These are phyloP conservation scores for Lolium rigidum DNA, from an alignment of 176 grass and related monocot species.

Conservation along the genomic window DNA sequence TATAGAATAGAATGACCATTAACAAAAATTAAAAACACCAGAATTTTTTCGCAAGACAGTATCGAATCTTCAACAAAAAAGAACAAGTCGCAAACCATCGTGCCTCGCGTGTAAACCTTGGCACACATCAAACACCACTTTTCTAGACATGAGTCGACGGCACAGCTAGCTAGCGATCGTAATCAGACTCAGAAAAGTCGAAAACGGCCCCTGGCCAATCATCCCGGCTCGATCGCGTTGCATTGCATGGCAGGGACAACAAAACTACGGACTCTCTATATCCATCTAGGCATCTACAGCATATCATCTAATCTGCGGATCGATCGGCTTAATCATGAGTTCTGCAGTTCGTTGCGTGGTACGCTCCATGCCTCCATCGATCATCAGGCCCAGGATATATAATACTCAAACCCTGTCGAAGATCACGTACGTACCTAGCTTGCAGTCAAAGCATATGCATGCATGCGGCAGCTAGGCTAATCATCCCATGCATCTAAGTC, in stretches of 20 bases:
- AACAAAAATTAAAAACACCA: no score
- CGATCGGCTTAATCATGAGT: slow-evolving; percentile 22
- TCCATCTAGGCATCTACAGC: not conserved
- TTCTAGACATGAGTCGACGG: not conserved
- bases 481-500: slow-evolving; percentile 17
- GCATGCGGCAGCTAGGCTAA: not conserved
- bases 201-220: not conserved
- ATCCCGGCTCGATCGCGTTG: not conserved
- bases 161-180: not conserved
- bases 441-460: slow-evolving; percentile 55
- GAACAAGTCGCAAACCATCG: no score
- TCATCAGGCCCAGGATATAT: not conserved
- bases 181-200: not conserved
- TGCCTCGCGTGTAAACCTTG: no score
- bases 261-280: slow-evolving; percentile 25
- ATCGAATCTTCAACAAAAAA: no score
- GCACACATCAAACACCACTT: no score
- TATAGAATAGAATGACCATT: no score
- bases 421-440: slow-evolving; percentile 52
- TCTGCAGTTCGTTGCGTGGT: slow-evolving; percentile 22
- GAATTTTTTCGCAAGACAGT: no score
- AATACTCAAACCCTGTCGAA: not conserved
- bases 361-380: not conserved
- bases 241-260: not conserved
- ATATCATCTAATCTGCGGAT: slow-evolving; percentile 14